Evolutionary conservation across 2,329 filamentous ascomycete genomes (phyloP).

Genomic region (Sporothrix inflata): DNA sequence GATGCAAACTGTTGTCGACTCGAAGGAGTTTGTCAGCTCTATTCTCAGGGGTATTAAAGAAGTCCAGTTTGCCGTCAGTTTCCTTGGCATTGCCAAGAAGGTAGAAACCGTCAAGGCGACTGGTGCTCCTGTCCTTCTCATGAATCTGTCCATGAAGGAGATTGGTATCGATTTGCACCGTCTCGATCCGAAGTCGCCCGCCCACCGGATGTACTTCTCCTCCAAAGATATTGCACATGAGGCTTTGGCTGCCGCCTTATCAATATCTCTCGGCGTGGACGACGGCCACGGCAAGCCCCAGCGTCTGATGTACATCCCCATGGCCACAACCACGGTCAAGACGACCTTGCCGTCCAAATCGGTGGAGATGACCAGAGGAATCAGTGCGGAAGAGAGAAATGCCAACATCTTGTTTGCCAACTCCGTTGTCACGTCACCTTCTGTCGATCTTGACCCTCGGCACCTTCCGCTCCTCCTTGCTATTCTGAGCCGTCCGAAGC

Average conservation of each 20-base stretch:
- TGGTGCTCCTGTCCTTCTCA: slow-evolving; percentile 71
- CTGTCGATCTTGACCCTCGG: slow-evolving; percentile 87
- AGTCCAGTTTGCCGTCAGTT: slow-evolving; percentile 92
- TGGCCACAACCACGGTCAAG: slow-evolving; percentile 93
- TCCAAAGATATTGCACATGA: slow-evolving; percentile 92
- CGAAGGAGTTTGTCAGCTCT: slow-evolving; percentile 88
- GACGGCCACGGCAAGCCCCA: slow-evolving; percentile 86
- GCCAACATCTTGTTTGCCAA: slow-evolving; percentile 97
- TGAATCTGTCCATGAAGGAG: slow-evolving; percentile 91
- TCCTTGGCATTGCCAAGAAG: slow-evolving; percentile 82
- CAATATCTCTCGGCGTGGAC: slow-evolving; percentile 87
- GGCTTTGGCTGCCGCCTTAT: slow-evolving; percentile 86
- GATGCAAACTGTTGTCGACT: slow-evolving; percentile 84
- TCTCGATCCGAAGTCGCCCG: slow-evolving; percentile 87
- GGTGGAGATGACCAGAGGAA: slow-evolving; percentile 74
- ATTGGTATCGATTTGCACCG: slow-evolving; percentile 90
- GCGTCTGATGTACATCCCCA: slow-evolving; percentile 88
- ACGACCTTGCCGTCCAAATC: slow-evolving; percentile 95
- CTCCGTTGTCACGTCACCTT: slow-evolving; percentile 92
- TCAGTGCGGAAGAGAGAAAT: slow-evolving; percentile 79
- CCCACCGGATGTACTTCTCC: slow-evolving; percentile 98
- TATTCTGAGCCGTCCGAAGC: slow-evolving; percentile 55
- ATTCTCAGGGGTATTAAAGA: slow-evolving; percentile 92
- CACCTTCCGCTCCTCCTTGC: slow-evolving; percentile 85
- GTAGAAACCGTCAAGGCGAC: slow-evolving; percentile 69